Percentiles rank a stretch among this genome's conserved stretches.
Evolutionary conservation across 2,329 filamentous ascomycete species (phyloP).

Genomic region (Dactylellina sp.): DNA sequence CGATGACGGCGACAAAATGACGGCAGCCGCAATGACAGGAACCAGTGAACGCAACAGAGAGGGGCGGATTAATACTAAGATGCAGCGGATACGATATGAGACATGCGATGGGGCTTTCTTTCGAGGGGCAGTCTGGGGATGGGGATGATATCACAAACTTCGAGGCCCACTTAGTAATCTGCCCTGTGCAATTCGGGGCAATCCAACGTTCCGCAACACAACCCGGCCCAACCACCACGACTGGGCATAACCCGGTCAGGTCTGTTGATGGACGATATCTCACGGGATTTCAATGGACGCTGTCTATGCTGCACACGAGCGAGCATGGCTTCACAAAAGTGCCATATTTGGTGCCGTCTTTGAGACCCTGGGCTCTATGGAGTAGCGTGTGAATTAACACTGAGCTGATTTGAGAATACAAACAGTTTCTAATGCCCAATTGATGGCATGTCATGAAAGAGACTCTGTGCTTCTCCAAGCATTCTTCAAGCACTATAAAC

Average conservation of each 20-base stretch:
- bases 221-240: neutral
- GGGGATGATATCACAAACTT: slow-evolving; percentile 34
- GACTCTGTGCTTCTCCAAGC: too few species aligned
- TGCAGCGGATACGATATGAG: neutral
- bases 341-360: too few species aligned
- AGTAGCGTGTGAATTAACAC: too few species aligned
- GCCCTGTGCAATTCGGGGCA: neutral
- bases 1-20: slow-evolving; percentile 3
- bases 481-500: too few species aligned
- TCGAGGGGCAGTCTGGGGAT: neutral
- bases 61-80: neutral
- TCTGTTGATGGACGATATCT: neutral
- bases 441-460: too few species aligned
- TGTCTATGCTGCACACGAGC: neutral
- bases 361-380: too few species aligned
- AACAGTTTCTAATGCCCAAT: too few species aligned
- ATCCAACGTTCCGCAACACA: slow-evolving; percentile 48
- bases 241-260: too few species aligned
- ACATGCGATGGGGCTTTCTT: neutral
- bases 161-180: slow-evolving; percentile 14
- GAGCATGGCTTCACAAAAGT: too few species aligned
- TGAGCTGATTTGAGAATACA: too few species aligned
- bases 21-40: too few species aligned
- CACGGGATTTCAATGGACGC: neutral
- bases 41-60: neutral